Base-by-base conservation (phyloP, 192 early-diverging fungal species). In the Gigaspora rosea region DNA sequence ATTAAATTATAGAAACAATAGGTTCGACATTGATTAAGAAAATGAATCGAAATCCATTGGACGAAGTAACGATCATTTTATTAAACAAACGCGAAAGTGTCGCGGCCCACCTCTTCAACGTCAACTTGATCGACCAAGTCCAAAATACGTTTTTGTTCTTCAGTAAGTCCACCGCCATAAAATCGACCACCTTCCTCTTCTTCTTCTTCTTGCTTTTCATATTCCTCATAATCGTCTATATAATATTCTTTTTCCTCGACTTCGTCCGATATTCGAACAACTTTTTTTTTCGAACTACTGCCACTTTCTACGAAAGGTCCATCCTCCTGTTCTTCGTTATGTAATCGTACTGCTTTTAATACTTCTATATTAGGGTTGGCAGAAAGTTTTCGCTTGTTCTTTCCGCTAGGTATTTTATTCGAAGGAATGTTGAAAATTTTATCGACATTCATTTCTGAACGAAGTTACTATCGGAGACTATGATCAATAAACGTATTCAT, bases 101-200 rank as follows among this genome's bases (percentile, higher is more conserved):
- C 3, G 36, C 2, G 11, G 57, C 33, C 48, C 80, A 91, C 91
- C 86, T 95, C 88, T 27, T 89, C 83, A 15, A 79, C 91, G 59
- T 95, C 95, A 57, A 86, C 89, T 8, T 94, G 87, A 79, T 98
- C 95, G 35, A 98, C 95, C 80, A 94, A 88, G 54, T 91, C 89
- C 67, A 94, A 81, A 50, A 98, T 90, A 65, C 84, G 82, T 75
- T 92, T 91, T 77, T 96, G 92, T 51, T 92, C 85, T 3, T 86
- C 85, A 0, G 89, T 91, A 63, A 97, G 86, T 15, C 95, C 95
- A 81, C 93, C 94, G 4, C 92, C 92, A 86, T 91, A 93, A 70
- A 96, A 93, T 2, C 94, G 89, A 20, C 90, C 92, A 22, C 88
- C 92, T 59, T 93, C 92, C 46, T 91, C 90, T 67, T 95, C 94